Base-by-base conservation (phyloP, 129 eudicot species). In the Ambrosia artemisiifolia region DNA sequence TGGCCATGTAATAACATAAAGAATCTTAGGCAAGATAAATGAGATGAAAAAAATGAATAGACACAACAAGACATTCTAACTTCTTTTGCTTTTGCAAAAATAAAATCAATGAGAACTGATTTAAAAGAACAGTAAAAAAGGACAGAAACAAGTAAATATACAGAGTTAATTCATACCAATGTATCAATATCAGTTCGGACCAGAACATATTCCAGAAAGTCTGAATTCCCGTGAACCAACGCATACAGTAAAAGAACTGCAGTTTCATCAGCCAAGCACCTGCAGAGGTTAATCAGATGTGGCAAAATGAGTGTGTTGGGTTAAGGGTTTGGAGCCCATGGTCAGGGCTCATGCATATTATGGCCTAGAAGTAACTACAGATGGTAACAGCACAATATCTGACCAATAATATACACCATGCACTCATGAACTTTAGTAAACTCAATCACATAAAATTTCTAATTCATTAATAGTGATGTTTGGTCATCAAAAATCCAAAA, bases 151-250 rank as follows among this genome's bases (percentile, higher is more conserved):
- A 66, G 61, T 57, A 43, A 66, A 43, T 55, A 67, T 65, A 13
- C 11, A 3, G 16, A 47, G 59, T 33, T 35, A 69, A 6, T 67
- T 46, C 96, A 74, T 94, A 94, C 99, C 99, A 94, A 86, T 62
- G 96, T 94, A 75, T 94, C 97, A 46, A 88, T 75, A 86, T 94
- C 99, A 47, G 97, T 94, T 51, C 97, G 87, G 82, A 94, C 99
- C 83, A 94, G 65, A 66, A 94, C 96, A 77, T 94, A 94, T 82
- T 94, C 99, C 87, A 90, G 72, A 81, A 94, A 94, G 67, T 77
- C 86, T 43, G 96, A 79, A 79, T 94, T 94, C 76, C 97, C 99
- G 56, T 90, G 96, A 74, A 90, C 85, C 83, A 94, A 72, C 9
- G 93, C 86, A 67, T 94, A 94, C 48, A 94, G 97, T 76, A 94